phyloP scores from a whole-genome alignment of 2,329 filamentous ascomycete species.

The Clarireedia homoeocarpa region DNA sequence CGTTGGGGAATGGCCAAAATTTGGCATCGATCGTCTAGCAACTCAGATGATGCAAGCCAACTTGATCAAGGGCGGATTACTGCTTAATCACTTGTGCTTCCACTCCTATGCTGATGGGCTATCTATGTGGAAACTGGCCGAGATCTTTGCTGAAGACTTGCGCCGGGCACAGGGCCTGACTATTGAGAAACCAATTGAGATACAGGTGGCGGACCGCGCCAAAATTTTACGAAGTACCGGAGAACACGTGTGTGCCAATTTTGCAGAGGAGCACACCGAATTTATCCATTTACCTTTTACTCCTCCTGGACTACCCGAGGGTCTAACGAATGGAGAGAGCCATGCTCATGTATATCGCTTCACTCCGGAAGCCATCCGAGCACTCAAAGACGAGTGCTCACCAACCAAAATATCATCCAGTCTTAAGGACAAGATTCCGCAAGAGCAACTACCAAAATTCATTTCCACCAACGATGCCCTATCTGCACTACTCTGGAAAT shows the following conservation, averaged over 20 bases:
- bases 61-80: conserved; percentile 1
- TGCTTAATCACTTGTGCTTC: conserved; percentile 1
- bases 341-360: conserved; percentile 2
- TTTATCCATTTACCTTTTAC: not conserved
- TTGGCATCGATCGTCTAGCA: conserved; percentile 1
- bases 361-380: not conserved
- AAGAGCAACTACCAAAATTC: not conserved
- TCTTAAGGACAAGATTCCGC: not conserved
- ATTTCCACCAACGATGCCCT: conserved; percentile 1
- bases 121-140: not conserved
- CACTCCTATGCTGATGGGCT: not conserved
- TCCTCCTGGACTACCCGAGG: not conserved
- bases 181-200: not conserved
- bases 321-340: not conserved
- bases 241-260: not conserved
- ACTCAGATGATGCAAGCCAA: conserved; percentile 5
- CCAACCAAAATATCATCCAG: conserved; percentile 2
- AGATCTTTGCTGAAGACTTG: conserved; percentile 1
- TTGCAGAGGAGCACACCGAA: not conserved
- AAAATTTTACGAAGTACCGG: not conserved
- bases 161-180: conserved; percentile 3
- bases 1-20: conserved; percentile 1
- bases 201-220: not conserved
- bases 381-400: not conserved
- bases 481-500: conserved; percentile 2